A percentile compares a stretch with the other conserved stretches of the same genome.
These are phyloP conservation scores for Candida sojae DNA, from an alignment of 1,139 yeast species.

Conservation along the genomic window DNA sequence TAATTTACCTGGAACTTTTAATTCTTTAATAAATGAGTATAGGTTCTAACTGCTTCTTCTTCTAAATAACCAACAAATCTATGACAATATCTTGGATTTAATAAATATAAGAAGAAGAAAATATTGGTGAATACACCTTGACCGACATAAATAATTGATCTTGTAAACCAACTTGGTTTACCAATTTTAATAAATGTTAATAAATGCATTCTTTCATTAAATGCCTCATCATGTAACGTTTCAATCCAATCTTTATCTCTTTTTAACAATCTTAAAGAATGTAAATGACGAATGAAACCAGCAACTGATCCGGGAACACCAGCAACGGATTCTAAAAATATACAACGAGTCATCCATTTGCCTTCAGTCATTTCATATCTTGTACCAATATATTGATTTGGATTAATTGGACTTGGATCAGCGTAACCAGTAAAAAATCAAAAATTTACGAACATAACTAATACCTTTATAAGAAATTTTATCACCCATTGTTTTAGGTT, in stretches of 20 bases:
- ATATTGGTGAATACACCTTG: constrained; percentile 73
- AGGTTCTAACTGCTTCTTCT: constrained; percentile 80
- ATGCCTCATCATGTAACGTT: constrained; percentile 73
- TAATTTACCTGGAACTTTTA: constrained; percentile 53
- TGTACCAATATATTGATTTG: constrained; percentile 40
- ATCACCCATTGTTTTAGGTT: constrained; percentile 52
- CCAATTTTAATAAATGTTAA: constrained; percentile 69
- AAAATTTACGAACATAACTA: constrained; percentile 48
- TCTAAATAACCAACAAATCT: constrained; percentile 79
- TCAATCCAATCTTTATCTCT: constrained; percentile 81
- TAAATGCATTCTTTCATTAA: constrained; percentile 78
- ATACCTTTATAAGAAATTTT: constrained; percentile 52
- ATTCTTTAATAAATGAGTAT: constrained; percentile 58
- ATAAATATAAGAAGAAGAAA: constrained; percentile 62
- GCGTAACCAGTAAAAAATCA: constrained; percentile 68
- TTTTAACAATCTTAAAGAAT: constrained; percentile 57
- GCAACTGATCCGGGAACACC: constrained; percentile 84
- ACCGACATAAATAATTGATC: constrained; percentile 57
- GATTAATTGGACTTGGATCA: constrained; percentile 41
- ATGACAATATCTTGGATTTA: constrained; percentile 68
- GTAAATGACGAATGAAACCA: constrained; percentile 66
- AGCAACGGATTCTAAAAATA: constrained; percentile 72
- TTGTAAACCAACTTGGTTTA: constrained; percentile 63
- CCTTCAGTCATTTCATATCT: constrained; percentile 59
- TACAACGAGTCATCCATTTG: constrained; percentile 69